A percentile compares a stretch with the other conserved stretches of the same genome.
These are phyloP conservation scores for Leishmania turanica DNA, from an alignment of 208 protist species.

Conservation along the genomic window DNA sequence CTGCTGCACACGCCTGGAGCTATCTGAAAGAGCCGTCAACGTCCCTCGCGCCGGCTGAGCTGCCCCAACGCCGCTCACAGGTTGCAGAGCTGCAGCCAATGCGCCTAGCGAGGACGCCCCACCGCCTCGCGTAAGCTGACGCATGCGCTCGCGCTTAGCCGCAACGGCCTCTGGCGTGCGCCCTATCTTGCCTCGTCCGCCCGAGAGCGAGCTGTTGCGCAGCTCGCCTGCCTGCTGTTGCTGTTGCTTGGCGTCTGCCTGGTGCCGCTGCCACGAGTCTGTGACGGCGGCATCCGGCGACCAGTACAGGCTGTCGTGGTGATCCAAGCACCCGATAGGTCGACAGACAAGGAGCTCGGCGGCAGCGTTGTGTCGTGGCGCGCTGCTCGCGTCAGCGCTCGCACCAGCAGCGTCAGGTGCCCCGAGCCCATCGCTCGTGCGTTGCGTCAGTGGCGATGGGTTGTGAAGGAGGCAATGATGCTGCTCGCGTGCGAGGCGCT, in stretches of 20 bases:
- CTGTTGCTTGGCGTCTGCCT: background rate
- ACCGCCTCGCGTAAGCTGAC: constrained; percentile 44
- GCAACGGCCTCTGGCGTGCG: constrained; percentile 30
- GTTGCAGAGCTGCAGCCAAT: background rate
- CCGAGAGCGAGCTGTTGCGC: background rate
- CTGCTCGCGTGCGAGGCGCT: constrained; percentile 38
- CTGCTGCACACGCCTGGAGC: constrained; percentile 2
- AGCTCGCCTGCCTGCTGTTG: background rate
- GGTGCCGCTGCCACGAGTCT: constrained; percentile 5
- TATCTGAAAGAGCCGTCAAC: background rate
- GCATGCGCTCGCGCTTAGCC: constrained; percentile 66
- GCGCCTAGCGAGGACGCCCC: background rate
- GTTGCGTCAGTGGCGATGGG: background rate
- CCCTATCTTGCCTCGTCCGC: background rate
- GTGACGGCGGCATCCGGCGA: constrained; percentile 38
- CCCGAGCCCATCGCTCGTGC: background rate
- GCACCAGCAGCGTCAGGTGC: background rate
- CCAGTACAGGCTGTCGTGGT: constrained; percentile 79
- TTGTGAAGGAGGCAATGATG: constrained; percentile 38
- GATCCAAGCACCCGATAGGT: constrained; percentile 71
- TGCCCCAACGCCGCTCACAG: background rate
- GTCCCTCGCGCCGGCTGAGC: background rate
- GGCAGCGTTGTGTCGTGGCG: background rate
- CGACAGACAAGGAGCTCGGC: constrained; percentile 29
- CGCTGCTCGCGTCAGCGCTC: background rate